These are phyloP conservation scores for Cicer chorassanicum DNA, from an alignment of 306 rosid genomes.

Conservation along the genomic window DNA sequence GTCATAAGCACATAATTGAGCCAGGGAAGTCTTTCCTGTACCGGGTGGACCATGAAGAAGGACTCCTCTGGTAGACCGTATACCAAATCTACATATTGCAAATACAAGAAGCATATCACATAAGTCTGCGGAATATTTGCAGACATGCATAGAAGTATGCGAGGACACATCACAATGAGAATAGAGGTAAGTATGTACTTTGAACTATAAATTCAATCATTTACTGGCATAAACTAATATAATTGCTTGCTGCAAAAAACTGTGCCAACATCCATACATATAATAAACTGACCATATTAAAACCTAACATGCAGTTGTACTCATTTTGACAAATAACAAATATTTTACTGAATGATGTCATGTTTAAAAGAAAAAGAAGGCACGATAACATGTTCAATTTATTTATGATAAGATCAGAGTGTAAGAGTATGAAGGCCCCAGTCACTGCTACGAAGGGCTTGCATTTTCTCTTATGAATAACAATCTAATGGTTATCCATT, in stretches of 20 bases:
- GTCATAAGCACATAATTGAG: constrained; percentile 71
- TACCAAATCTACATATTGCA: constrained; percentile 66
- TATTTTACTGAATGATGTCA: constrained; percentile 35
- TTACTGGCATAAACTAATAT: constrained; percentile 29
- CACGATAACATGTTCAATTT: constrained; percentile 16
- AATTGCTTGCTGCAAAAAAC: constrained; percentile 12
- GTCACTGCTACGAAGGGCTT: neutral
- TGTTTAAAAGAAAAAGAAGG: neutral
- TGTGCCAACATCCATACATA: constrained; percentile 1
- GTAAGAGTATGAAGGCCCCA: neutral
- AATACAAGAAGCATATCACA: constrained; percentile 42
- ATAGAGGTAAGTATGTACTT: constrained; percentile 9
- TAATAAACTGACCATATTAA: constrained; percentile 1
- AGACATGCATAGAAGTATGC: constrained; percentile 31
- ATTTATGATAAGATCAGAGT: constrained; percentile 1
- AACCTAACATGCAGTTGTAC: constrained; percentile 18
- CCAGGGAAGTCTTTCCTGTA: constrained; percentile 92
- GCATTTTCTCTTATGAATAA: constrained; percentile 5
- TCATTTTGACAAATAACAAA: constrained; percentile 30
- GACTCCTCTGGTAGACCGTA: constrained; percentile 81
- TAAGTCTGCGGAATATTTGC: constrained; percentile 31
- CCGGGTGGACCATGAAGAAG: constrained; percentile 98
- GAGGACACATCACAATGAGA: constrained; percentile 23
- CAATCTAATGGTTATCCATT: constrained; percentile 14
- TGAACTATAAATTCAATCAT: constrained; percentile 34